Evolutionary conservation across 768 basidiomycete genomes (phyloP), one percentile per base, ranked within the genome.

Genomic region (Pisolithus sp.): DNA sequence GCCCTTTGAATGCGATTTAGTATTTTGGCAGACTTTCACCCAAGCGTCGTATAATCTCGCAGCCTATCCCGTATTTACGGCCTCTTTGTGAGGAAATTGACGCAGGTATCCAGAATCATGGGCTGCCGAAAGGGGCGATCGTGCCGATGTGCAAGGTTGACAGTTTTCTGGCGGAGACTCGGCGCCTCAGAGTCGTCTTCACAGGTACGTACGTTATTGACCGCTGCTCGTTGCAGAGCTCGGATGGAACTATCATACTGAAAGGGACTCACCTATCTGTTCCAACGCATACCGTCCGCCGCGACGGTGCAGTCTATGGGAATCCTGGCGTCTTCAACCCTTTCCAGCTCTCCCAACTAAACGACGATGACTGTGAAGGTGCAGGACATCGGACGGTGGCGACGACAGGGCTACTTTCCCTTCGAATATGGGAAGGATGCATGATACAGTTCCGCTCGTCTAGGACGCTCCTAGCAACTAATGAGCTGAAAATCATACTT

Each of bases 311-410:
- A 4, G 6, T 55, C 7, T 75, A 76, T 42, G 55, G 67, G 1
- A 62, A 72, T 34, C 53, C 75, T 0, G 23, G 62, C 0, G 52
- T 48, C 4, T 76, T 83, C 53, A 69, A 79, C 34, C 73, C 74
- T 0, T 79, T 77, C 62, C 76, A 80, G 2, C 81, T 79, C 55
- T 62, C 69, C 0, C 59, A 68, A 15, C 63, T 71, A 55, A 56
- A 65, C 41, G 64, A 73, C 17, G 57, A 50, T 34, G 59, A 66
- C 2, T 68, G 56, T 1, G 72, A 73, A 23, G 53, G 48, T 7
- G 54, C 43, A 1, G 71, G 67, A 53, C 62, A 73, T 40, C 70
- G 69, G 46, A 67, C 71, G 41, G 65, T 66, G 23, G 66, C 69
- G 15, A 70, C 71, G 0, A 57, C 62, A 28, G 31, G 60, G 55